Base-by-base conservation (phyloP, 371 early-diverging fungal species). In the Lichtheimia corymbifera region DNA sequence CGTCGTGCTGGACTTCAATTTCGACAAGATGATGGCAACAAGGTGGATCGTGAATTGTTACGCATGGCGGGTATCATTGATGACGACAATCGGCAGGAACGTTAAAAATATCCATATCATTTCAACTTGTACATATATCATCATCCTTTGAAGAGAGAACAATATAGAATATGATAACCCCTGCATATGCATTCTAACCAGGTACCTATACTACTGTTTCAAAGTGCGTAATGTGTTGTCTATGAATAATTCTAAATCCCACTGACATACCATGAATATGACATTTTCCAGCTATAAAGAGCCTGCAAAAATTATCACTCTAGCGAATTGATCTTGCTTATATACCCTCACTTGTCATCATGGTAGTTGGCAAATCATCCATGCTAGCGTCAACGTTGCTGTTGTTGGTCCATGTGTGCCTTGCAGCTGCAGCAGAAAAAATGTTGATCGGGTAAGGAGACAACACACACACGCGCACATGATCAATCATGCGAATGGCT, bases 1-100 rank as follows among this genome's bases (percentile, higher is more conserved):
- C 73, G 63, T 69, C 80, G 66, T 57, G 70, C 73, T 13, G 72
- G 75, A 7, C 59, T 85, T 24, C 80, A 81, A 47, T 62, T 83
- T 11, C 68, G 85, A 50, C 58, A 72, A 55, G 55, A 68, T 13
- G 79, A 80, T 40, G 80, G 80, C 6, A 59, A 62, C 22, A 30
- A 44, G 11, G 54, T 80, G n/a, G 81, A 80, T 56, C 72, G 74
- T 35, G 78, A 80, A 22, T 44, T 80, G 12, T 59, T 80, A 25
- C 72, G 71, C 18, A 72, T 80, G 76, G 81, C 81, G 45, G 81
- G 81, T 51, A 72, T 80, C 43, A 73, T 80, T 61, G 70, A 80
- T 17, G 74, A 69, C 18, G 58, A 63, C 12, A 49, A 59, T 53
- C 54, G 58, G 35, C 58, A 58, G 25, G 59, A 55, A 35, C 62